Evolutionary conservation across 768 basidiomycete genomes (phyloP).

Genomic region (Rhizopogon vinicolor): DNA sequence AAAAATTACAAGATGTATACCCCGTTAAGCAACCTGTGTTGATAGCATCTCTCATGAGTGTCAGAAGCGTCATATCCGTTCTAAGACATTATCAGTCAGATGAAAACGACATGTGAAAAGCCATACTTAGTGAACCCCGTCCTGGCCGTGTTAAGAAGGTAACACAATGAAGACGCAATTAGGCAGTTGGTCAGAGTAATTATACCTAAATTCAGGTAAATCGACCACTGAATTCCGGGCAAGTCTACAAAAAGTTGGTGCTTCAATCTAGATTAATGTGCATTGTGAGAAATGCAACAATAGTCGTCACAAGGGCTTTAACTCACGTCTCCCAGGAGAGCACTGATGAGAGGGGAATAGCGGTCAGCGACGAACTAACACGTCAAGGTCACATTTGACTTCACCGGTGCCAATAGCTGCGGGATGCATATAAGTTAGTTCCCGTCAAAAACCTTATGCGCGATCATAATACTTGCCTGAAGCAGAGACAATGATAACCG

Average conservation of each 20-base stretch:
- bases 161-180: neutral
- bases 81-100: neutral
- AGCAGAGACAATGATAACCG: neutral
- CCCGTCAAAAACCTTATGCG: neutral
- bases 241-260: neutral
- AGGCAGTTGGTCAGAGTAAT: slow-evolving; percentile 31
- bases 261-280: neutral
- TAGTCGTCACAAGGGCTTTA: neutral
- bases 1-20: neutral
- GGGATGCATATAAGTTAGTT: neutral
- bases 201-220: slow-evolving; percentile 16
- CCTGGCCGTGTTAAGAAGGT: neutral
- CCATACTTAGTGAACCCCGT: neutral
- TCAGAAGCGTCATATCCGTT: neutral
- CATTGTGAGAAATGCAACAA: neutral
- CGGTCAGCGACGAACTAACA: neutral
- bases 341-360: neutral
- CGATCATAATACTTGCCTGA: neutral
- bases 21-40: neutral
- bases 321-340: neutral
- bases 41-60: neutral
- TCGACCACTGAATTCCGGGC: neutral
- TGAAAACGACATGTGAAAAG: neutral
- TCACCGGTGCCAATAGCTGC: neutral
- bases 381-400: neutral